phyloP scores from a whole-genome alignment of 129 eudicot genomes.

The Lactuca saligna region DNA sequence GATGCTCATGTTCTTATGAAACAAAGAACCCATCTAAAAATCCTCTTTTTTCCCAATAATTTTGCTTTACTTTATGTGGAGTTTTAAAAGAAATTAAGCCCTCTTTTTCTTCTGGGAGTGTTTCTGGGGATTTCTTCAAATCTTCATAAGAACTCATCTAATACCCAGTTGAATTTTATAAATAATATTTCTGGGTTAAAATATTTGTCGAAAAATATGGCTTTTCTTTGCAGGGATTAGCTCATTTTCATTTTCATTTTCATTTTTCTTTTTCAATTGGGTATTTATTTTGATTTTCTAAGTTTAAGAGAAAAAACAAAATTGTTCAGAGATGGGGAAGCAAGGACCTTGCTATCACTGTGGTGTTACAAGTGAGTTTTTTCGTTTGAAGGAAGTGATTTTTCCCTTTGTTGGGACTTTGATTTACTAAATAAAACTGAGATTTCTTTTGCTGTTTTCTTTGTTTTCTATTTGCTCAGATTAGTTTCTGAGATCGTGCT shows the following conservation, averaged over 20 bases:
- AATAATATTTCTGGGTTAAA: conserved; percentile 28
- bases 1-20: conserved; percentile 44
- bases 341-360: conserved; percentile 99
- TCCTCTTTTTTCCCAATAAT: conserved; percentile 18
- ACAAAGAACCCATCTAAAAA: conserved; percentile 44
- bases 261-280: conserved; percentile 21
- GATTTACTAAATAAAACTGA: conserved; percentile 22
- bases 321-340: conserved; percentile 72
- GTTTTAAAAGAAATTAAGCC: conserved; percentile 34
- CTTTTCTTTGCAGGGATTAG: conserved; percentile 28
- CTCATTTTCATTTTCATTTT: conserved; percentile 27
- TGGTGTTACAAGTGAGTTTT: conserved; percentile 99
- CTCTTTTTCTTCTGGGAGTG: conserved; percentile 44
- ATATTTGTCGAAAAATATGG: conserved; percentile 30
- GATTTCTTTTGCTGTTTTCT: conserved; percentile 27
- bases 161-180: conserved; percentile 42
- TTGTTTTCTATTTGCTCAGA: conserved; percentile 20
- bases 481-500: conserved; percentile 41
- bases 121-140: conserved; percentile 41
- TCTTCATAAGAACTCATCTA: conserved; percentile 33
- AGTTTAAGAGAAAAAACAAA: conserved; percentile 29
- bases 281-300: conserved; percentile 21
- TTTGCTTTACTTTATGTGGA: conserved; percentile 38
- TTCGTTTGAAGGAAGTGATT: conserved; percentile 21
- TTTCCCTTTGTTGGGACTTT: conserved; percentile 17